Percentiles rank a stretch among this genome's conserved stretches.
Evolutionary conservation across 164 flowering plant species (phyloP).

Genomic region (Paratinospora sagittata): DNA sequence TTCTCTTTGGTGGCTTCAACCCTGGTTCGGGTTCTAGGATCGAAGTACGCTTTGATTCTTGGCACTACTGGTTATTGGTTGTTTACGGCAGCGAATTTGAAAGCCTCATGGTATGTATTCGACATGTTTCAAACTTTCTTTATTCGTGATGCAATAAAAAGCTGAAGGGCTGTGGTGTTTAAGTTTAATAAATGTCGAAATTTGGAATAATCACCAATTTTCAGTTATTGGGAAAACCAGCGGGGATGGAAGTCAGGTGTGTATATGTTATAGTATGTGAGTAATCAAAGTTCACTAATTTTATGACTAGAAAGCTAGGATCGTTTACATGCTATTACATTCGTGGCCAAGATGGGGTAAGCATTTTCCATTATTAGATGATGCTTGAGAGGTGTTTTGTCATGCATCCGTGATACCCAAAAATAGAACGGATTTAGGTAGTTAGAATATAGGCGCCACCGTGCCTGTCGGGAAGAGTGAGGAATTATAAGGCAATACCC

Average conservation of each 20-base stretch:
- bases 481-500: too few relatives aligned
- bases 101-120: slow-evolving; percentile 57
- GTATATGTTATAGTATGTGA: too few relatives aligned
- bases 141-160: not conserved
- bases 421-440: too few relatives aligned
- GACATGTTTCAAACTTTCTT: not conserved
- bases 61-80: slow-evolving; percentile 96
- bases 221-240: not conserved
- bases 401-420: too few relatives aligned
- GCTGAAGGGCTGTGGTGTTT: not conserved
- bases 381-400: too few relatives aligned
- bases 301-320: too few relatives aligned
- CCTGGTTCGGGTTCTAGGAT: slow-evolving; percentile 65
- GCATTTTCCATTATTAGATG: too few relatives aligned
- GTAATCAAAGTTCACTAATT: too few relatives aligned
- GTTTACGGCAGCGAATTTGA: slow-evolving; percentile 84
- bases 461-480: too few relatives aligned
- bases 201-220: not conserved
- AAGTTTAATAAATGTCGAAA: not conserved
- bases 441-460: too few relatives aligned
- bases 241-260: not conserved
- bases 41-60: slow-evolving; percentile 72
- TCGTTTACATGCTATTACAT: too few relatives aligned
- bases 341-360: too few relatives aligned
- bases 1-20: slow-evolving; percentile 75